These are phyloP conservation scores for Camelina laxa DNA, from an alignment of 345 rosid genomes.

Conservation along the genomic window DNA sequence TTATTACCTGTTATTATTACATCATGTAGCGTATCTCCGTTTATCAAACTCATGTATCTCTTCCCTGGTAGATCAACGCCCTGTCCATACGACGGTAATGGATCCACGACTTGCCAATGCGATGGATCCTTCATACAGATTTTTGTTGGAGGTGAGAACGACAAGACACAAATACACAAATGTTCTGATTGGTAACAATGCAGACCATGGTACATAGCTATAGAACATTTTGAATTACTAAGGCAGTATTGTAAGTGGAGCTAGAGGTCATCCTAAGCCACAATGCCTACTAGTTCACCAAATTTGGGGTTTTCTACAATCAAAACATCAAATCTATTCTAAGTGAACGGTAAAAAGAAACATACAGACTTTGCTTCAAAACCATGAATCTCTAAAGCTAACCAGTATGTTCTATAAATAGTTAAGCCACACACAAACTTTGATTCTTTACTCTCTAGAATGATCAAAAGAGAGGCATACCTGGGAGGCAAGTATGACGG, in stretches of 20 bases:
- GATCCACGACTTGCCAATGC: conserved; percentile 50
- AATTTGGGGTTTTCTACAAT: neutral
- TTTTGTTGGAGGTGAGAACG: neutral
- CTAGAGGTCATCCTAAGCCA: neutral
- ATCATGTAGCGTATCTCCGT: conserved; percentile 47
- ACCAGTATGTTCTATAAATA: neutral
- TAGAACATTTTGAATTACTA: neutral
- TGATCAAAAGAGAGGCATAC: conserved; percentile 35
- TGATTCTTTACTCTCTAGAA: neutral
- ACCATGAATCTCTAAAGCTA: conserved; percentile 1
- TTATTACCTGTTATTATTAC: conserved; percentile 57
- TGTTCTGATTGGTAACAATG: conserved; percentile 12
- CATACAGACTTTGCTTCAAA: conserved; percentile 15
- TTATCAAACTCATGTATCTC: conserved; percentile 55
- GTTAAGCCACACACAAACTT: conserved; percentile 1
- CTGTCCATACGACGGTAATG: conserved; percentile 57
- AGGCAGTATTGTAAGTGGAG: neutral
- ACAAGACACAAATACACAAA: conserved; percentile 1
- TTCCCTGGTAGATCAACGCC: conserved; percentile 54
- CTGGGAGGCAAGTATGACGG: conserved; percentile 57
- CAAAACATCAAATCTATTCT: conserved; percentile 2
- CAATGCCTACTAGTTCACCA: neutral
- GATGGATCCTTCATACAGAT: conserved; percentile 45
- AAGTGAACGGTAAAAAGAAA: conserved; percentile 2
- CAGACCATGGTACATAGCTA: neutral